A percentile compares a stretch with the other conserved stretches of the same genome.
phyloP scores from a whole-genome alignment of 345 rosid species.

The Lumnitzera littorea region DNA sequence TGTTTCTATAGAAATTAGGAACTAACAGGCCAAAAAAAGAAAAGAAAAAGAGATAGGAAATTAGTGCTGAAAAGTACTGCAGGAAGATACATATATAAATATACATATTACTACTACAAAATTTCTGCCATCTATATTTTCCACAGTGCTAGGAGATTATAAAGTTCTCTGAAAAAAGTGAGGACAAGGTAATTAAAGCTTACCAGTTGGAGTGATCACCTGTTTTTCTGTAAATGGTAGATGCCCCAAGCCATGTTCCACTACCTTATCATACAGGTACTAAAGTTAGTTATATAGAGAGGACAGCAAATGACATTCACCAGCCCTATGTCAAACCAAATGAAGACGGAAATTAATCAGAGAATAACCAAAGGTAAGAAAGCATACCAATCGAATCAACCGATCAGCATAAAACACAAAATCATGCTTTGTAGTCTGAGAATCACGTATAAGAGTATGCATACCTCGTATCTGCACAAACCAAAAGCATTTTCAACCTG shows the following conservation, averaged over 20 bases:
- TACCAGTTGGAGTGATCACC: conserved; percentile 95
- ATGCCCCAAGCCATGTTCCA: conserved; percentile 97
- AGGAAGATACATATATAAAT: too few species aligned
- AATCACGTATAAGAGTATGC: conserved; percentile 98
- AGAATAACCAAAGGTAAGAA: conserved; percentile 1
- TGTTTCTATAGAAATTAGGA: too few species aligned
- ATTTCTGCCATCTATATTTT: too few species aligned
- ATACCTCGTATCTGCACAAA: conserved; percentile 92
- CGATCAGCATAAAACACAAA: conserved; percentile 94
- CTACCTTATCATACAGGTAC: conserved; percentile 43
- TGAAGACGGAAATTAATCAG: too few species aligned
- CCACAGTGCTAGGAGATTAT: too few species aligned
- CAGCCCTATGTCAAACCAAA: too few species aligned
- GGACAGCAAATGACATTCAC: too few species aligned
- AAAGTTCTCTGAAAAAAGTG: not conserved
- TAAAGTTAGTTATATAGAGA: too few species aligned
- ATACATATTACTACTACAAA: too few species aligned
- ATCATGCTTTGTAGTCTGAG: conserved; percentile 91
- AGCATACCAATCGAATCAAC: conserved; percentile 88
- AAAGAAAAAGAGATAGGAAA: too few species aligned
- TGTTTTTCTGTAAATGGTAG: conserved; percentile 96
- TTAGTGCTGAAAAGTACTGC: too few species aligned
- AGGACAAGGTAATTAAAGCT: conserved; percentile 17
- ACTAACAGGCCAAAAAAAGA: too few species aligned
- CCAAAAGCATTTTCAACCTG: conserved; percentile 1